Percentiles rank a stretch among this genome's conserved stretches.
Evolutionary conservation across 139 green algal genomes (phyloP).

Genomic region (Volvox reticuliferus): DNA sequence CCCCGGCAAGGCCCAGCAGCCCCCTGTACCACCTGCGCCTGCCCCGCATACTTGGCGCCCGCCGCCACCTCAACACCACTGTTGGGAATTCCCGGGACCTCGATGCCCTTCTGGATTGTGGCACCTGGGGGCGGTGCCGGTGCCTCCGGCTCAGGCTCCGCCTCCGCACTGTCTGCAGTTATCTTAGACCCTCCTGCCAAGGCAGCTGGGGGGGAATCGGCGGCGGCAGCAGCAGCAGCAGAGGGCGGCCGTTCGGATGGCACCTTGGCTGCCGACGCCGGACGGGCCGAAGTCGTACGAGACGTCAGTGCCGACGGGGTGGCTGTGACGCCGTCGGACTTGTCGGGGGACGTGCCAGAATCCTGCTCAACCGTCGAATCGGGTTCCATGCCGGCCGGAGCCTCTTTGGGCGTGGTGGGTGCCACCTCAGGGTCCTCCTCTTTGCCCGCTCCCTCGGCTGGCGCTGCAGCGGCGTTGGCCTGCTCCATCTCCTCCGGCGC

Average conservation of each 20-base stretch:
- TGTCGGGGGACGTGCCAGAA: no score
- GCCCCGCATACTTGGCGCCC: conserved; percentile 21
- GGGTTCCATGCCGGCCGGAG: background rate
- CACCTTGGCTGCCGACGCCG: background rate
- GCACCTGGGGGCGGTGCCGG: background rate
- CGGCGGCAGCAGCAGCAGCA: background rate
- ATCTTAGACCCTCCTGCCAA: background rate
- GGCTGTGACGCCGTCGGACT: background rate
- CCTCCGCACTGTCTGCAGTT: background rate
- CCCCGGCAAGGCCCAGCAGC: background rate
- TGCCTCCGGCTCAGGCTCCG: background rate
- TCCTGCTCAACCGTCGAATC: background rate
- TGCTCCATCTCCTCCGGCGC: background rate
- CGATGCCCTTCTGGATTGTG: conserved; percentile 15
- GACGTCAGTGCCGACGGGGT: background rate
- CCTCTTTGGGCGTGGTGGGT: background rate
- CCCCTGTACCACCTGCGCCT: background rate
- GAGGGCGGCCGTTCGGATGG: background rate
- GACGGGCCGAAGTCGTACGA: background rate
- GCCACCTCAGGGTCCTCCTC: background rate
- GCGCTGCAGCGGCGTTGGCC: background rate
- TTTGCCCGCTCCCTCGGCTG: no score
- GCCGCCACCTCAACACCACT: conserved; percentile 25
- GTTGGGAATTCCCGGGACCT: background rate
- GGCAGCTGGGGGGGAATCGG: background rate